Evolutionary conservation across 73 alveolate species (phyloP).

Genomic region (Uronychia setigera): DNA sequence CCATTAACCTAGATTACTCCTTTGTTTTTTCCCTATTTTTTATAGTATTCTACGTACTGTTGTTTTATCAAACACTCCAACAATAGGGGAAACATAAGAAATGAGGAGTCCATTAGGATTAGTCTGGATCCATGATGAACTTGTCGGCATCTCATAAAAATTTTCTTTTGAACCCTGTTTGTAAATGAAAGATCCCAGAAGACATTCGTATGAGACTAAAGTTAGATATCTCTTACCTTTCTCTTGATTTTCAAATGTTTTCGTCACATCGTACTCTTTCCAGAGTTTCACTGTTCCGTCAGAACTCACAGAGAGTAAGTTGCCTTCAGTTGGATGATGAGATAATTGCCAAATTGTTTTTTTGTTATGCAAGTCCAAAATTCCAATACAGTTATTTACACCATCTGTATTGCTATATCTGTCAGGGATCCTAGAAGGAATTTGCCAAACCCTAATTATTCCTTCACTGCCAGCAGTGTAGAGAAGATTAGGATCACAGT

Average conservation of each 20-base stretch:
- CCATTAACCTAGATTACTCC: not conserved
- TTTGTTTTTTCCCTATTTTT: not conserved
- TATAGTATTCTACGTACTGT: not conserved
- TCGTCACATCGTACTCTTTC: conserved; percentile 16
- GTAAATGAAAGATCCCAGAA: not conserved
- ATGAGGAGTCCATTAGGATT: not conserved
- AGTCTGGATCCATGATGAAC: not conserved
- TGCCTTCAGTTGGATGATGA: conserved; percentile 34
- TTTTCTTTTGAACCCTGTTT: not conserved
- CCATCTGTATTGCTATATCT: conserved; percentile 52
- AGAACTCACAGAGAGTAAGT: conserved; percentile 27
- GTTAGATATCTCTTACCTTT: not conserved
- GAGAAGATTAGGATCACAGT: conserved; percentile 3
- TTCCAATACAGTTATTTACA: conserved; percentile 36
- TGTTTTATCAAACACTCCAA: not conserved
- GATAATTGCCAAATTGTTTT: conserved; percentile 55
- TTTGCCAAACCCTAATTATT: conserved; percentile 30
- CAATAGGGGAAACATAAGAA: not conserved
- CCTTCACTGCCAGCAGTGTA: conserved; percentile 71
- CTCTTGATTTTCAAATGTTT: not conserved
- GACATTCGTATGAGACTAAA: not conserved
- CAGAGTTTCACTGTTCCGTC: conserved; percentile 27
- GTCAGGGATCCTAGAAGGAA: conserved; percentile 37
- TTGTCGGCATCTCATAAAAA: not conserved
- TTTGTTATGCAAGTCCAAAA: conserved; percentile 1